Evolutionary conservation across 1,284 basidiomycete species (phyloP), one percentile per base, ranked within the genome.

Genomic region (Lignosus rhinocerotis): DNA sequence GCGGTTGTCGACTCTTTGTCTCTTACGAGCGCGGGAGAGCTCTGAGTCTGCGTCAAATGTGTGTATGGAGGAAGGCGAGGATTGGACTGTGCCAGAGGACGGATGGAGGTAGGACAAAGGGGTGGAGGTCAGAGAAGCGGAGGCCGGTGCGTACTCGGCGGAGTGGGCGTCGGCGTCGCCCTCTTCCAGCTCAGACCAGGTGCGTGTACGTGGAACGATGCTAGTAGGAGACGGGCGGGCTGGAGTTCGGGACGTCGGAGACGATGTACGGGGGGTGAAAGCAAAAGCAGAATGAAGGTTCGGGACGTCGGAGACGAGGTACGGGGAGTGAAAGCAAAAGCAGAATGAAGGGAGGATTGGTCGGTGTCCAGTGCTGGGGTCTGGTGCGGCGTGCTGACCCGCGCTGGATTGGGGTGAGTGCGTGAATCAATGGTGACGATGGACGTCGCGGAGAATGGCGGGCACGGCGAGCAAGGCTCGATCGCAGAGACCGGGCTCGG

Each of bases 381-480:
- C 64, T 74, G 68, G 68, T 72, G 75, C 53, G 72, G 69, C 72
- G 72, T 71, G 69, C 69, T 72, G 71, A 82, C 82, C 86, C 83
- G 80, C 72, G 80, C 68, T 75, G 78, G 72, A 78, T 74, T 77
- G 75, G 79, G 74, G 71, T 78, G 75, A 68, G 78, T 82, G 78
- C 79, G 74, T 76, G 86, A 78, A 86, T 87, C 84, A 88, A 88
- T 88, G 77, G 79, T 88, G 82, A 75, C 81, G 65, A 66, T 55
- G 48, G 52, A 54, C 49, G 48, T 36, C 39, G 55, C 60, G 53
- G 56, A 32, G 14, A 39, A 60, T 41, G 56, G 43, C 55, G 60
- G 47, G 56, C 59, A 56, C 58, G 45, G 62, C 56, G 60, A 58
- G 59, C 63, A 45, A 46, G 31, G 50, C 62, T 55, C 59, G 53